A percentile compares a stretch with the other conserved stretches of the same genome.
phyloP scores from a whole-genome alignment of 805 yeast genomes.

The Cyberlindnera mississippiensis region DNA sequence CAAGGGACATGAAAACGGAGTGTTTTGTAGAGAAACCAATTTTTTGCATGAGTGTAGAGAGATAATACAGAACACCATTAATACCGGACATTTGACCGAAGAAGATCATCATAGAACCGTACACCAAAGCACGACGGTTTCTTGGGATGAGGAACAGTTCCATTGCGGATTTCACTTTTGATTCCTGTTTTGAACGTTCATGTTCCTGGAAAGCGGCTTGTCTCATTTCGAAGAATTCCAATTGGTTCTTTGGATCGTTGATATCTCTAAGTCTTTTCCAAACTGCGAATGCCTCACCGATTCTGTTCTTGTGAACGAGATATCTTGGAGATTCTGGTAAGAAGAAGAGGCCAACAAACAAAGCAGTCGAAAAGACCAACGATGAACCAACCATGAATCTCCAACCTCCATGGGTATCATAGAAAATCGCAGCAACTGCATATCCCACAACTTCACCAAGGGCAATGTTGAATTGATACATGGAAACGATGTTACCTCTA shows the following conservation, averaged over 20 bases:
- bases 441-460: constrained; percentile 64
- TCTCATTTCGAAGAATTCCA: constrained; percentile 57
- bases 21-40: constrained; percentile 51
- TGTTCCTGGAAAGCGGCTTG: constrained; percentile 47
- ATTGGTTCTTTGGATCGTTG: constrained; percentile 36
- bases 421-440: constrained; percentile 60
- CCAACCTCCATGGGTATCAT: constrained; percentile 56
- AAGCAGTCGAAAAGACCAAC: constrained; percentile 49
- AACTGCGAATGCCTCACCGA: constrained; percentile 49
- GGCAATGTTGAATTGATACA: constrained; percentile 63
- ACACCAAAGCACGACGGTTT: constrained; percentile 57
- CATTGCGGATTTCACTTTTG: constrained; percentile 37
- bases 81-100: constrained; percentile 67
- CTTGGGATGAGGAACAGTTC: constrained; percentile 55
- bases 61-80: constrained; percentile 62
- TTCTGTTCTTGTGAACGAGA: constrained; percentile 45
- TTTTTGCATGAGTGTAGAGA: constrained; percentile 51
- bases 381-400: constrained; percentile 64
- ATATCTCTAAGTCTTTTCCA: constrained; percentile 56
- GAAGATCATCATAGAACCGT: constrained; percentile 53
- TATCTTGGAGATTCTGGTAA: constrained; percentile 61
- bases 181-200: constrained; percentile 35
- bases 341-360: constrained; percentile 48
- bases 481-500: constrained; percentile 57
- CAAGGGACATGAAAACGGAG: constrained; percentile 63